Conservation (phyloP, 345 rosid genomes). For the Isatis tinctoria region DNA sequence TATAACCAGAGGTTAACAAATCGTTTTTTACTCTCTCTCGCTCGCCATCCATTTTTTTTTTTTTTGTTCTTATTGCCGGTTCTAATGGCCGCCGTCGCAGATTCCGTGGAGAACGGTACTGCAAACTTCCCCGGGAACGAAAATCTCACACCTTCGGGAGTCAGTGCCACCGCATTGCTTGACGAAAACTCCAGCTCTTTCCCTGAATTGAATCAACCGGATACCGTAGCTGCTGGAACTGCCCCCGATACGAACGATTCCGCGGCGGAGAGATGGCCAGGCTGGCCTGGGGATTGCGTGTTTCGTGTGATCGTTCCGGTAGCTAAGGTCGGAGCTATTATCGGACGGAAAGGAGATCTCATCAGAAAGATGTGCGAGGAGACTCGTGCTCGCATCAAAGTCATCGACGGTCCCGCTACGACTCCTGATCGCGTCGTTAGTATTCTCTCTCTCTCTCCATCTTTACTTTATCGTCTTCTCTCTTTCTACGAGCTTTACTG, state of each 20-base stretch:
- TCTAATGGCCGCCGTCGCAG: slow-evolving; percentile 28
- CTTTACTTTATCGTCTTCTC: background rate
- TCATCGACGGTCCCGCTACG: slow-evolving; percentile 62
- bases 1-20: background rate
- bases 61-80: background rate
- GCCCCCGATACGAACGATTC: background rate
- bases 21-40: background rate
- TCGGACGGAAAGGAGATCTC: slow-evolving; percentile 81
- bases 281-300: slow-evolving; percentile 89
- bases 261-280: slow-evolving; percentile 63
- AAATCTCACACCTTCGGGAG: background rate
- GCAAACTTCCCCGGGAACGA: slow-evolving; percentile 6
- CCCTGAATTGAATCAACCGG: slow-evolving; percentile 23
- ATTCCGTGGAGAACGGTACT: slow-evolving; percentile 21
- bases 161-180: background rate
- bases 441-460: background rate
- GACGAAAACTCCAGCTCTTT: background rate
- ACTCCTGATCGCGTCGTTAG: slow-evolving; percentile 73
- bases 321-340: slow-evolving; percentile 71
- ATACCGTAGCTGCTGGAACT: slow-evolving; percentile 7
- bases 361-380: slow-evolving; percentile 93
- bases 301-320: slow-evolving; percentile 79
- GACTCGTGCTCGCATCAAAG: slow-evolving; percentile 76
- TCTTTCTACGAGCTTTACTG: background rate
- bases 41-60: background rate